These are phyloP conservation scores for Zasmidium angulare DNA, from an alignment of 2,329 filamentous ascomycete species.

Conservation along the genomic window DNA sequence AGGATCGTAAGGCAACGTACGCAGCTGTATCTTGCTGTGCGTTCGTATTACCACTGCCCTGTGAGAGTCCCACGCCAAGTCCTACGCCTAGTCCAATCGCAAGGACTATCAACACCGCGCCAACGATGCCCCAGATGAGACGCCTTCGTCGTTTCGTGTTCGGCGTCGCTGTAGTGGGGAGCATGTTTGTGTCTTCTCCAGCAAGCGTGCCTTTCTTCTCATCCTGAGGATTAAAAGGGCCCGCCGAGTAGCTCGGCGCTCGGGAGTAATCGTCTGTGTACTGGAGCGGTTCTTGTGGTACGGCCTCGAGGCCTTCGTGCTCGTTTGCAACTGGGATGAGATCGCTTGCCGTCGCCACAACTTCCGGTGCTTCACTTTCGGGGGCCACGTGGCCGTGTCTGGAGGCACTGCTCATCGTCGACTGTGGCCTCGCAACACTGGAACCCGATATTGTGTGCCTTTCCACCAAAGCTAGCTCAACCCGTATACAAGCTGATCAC, in stretches of 20 bases:
- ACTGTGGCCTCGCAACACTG: too few species aligned
- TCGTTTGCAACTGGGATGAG: slow-evolving; percentile 3
- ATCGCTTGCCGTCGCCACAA: slow-evolving; percentile 1
- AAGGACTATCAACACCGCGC: slow-evolving; percentile 4
- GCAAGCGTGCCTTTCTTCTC: not conserved
- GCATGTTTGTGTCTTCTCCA: not conserved
- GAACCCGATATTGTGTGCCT: too few species aligned
- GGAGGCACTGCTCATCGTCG: not conserved
- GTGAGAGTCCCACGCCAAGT: slow-evolving; percentile 8
- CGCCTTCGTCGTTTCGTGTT: slow-evolving; percentile 1
- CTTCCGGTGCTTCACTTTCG: slow-evolving; percentile 3
- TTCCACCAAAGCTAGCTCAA: too few species aligned
- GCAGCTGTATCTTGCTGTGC: not conserved
- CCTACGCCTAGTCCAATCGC: slow-evolving; percentile 13
- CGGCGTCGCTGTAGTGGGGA: not conserved
- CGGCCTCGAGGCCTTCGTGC: not conserved
- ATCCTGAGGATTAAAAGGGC: not conserved
- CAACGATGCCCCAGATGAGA: slow-evolving; percentile 10
- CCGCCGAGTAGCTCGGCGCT: not conserved
- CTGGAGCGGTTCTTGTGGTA: not conserved
- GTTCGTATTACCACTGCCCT: slow-evolving; percentile 3
- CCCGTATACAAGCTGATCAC: too few species aligned
- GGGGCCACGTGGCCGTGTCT: not conserved
- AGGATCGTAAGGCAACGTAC: not conserved
- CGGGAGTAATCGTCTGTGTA: not conserved